Base-by-base conservation (phyloP, 2,329 filamentous ascomycete species). In the Akanthomyces dipterigenus region DNA sequence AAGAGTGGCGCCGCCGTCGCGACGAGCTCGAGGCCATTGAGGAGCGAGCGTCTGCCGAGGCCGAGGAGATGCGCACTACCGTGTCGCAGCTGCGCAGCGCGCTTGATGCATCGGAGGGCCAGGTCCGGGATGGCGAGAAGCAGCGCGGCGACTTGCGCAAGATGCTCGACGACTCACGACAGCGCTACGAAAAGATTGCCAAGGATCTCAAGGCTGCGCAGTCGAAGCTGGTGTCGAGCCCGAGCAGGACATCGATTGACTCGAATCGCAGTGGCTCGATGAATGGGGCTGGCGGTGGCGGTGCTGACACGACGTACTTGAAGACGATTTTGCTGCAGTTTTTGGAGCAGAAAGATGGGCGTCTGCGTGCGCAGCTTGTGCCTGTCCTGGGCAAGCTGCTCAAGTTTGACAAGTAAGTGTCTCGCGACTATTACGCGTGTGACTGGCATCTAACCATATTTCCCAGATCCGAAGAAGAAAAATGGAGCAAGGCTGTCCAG, bases 261-360 rank as follows among this genome's bases (percentile, higher is more conserved):
- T 82, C 80, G 46, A 76, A 72, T 22, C 72, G 80, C 3, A 79
- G 75, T 20, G 73, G 78, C 31, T 74, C 74, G 3, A 69, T 72
- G 62, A 75, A 76, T n/a, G 63, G 68, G 3, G 63, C 61, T 5
- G 69, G 67, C 20, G 64, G 69, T 16, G 43, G 28, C 28, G 8
- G 36, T 3, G 70, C 77, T 5, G 84, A 87, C 63, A 78, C 79
- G 42, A 81, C 85, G 64, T 93, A 95, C 69, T 75, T 93, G 60
- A 93, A 92, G 80, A 92, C 90, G 9, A 89, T 93, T 60, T 73
- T 95, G 67, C 74, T 95, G 65, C 89, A 93, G 73, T 93, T 93
- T 72, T 73, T 95, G 65, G 88, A 93, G 77, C 87, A 90, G 66
- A 90, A 86, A 76, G 90, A 93, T 70, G 89, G 87, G 72, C 89